Conservation (phyloP, 2,329 filamentous ascomycete genomes). For the Sordariomycetes sp. region DNA sequence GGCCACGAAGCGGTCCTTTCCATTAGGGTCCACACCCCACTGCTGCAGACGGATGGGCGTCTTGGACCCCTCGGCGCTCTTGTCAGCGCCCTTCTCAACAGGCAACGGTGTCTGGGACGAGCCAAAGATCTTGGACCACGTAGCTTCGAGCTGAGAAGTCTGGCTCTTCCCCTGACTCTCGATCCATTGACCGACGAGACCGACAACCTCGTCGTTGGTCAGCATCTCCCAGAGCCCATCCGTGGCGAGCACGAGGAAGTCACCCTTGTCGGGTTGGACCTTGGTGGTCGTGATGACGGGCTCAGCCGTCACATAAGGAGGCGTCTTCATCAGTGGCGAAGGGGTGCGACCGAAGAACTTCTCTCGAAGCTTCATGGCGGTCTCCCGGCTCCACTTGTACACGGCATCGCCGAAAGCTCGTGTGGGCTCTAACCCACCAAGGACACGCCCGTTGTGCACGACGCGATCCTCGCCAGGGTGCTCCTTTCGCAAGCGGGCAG, state of each 20-base stretch:
- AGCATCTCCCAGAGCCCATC: constrained; percentile 99
- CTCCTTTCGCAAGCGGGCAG: constrained; percentile 68
- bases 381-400: constrained; percentile 91
- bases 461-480: constrained; percentile 88
- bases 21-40: constrained; percentile 71
- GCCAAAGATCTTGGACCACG: constrained; percentile 59
- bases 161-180: constrained; percentile 53
- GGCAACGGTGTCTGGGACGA: constrained; percentile 47
- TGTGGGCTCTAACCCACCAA: constrained; percentile 86
- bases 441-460: constrained; percentile 77
- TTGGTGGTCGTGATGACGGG: constrained; percentile 90
- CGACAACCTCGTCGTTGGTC: constrained; percentile 95
- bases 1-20: constrained; percentile 78
- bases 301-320: constrained; percentile 95
- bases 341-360: constrained; percentile 83
- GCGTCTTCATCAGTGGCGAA: constrained; percentile 72
- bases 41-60: constrained; percentile 83
- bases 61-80: constrained; percentile 59
- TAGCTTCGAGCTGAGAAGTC: constrained; percentile 58
- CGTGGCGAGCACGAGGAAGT: constrained; percentile 93
- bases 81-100: constrained; percentile 52
- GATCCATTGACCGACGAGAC: constrained; percentile 93
- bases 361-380: constrained; percentile 70
- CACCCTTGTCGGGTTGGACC: constrained; percentile 78
- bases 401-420: constrained; percentile 92